Evolutionary conservation across 2,329 filamentous ascomycete genomes (phyloP), one percentile per base, ranked within the genome.

Genomic region (Neoscytalidium dimidiatum): DNA sequence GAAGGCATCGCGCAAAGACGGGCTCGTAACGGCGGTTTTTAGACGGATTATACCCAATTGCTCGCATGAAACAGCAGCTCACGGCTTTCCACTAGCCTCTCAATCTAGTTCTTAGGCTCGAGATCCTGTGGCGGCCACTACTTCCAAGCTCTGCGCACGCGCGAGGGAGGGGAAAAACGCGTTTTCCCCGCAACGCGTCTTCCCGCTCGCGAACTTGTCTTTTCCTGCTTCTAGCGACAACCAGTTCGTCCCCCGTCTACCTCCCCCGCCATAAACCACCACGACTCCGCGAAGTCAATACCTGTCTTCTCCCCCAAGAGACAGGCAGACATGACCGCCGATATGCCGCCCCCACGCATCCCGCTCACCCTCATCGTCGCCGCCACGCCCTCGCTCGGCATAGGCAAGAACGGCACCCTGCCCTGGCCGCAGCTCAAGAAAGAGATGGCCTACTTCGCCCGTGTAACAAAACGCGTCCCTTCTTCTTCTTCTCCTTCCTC

Each of bases 401-500:
- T 99, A 72, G 95, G 95, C 66, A 84, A 86, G 52, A 83, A 85
- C 66, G 92, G 92, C 66, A 85, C 83, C 3, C 87, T 99, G 63
- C 95, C 95, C 3, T 99, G 95, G 95, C 92, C 90, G 0, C 90
- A 90, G 48, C 85, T 98, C 35, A 92, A 89, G 78, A 89, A 90
- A 68, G 95, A 99, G 79, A 97, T 99, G 92, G 88, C 88, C 43
- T 98, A 97, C 77, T 99, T 99, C 77, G 91, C 92, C 19, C 89
- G 94, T 66, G 90, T 97, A 44, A 98, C 94, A 3, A 92, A 91
- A 71, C 87, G 89, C 17, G 75, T 86, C 0, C 65, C 66, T 3
- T 63, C 71, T 0, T 58, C 67, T 14, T 65, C 67, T 9, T 62
- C 49, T n/a, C 44, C 26, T 58, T 19, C 58, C 66, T 51, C 13